These are phyloP conservation scores for Dispira simplex DNA, from an alignment of 192 early-diverging fungal genomes.

Conservation along the genomic window DNA sequence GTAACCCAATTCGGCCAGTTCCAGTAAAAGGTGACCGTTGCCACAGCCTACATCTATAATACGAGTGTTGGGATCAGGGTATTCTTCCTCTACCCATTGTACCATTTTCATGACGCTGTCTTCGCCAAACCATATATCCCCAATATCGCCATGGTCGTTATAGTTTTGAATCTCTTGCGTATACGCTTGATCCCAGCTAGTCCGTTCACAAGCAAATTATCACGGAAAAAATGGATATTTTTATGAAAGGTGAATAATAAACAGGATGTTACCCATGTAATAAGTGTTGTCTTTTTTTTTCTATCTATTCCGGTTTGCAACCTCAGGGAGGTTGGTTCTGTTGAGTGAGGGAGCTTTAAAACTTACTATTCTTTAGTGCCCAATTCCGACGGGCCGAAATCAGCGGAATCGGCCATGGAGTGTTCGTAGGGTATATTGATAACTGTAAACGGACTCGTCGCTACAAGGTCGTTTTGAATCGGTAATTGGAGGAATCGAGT, in stretches of 20 bases:
- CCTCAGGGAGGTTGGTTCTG: neutral
- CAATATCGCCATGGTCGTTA: conserved; percentile 69
- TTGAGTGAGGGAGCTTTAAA: neutral
- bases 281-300: too few relatives aligned
- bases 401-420: neutral
- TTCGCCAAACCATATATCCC: conserved; percentile 89
- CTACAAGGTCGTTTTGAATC: too few relatives aligned
- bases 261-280: too few relatives aligned
- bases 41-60: conserved; percentile 85
- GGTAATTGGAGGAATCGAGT: too few relatives aligned
- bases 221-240: neutral
- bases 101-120: conserved; percentile 73
- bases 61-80: conserved; percentile 9
- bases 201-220: neutral
- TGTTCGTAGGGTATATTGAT: too few relatives aligned
- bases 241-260: neutral
- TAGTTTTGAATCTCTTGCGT: conserved; percentile 67
- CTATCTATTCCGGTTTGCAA: neutral
- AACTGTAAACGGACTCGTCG: too few relatives aligned
- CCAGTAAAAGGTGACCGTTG: conserved; percentile 79
- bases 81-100: conserved; percentile 50
- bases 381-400: conserved; percentile 35
- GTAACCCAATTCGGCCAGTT: conserved; percentile 51
- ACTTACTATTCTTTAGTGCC: conserved; percentile 47
- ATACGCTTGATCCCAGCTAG: conserved; percentile 75